phyloP scores from a whole-genome alignment of 2,329 filamentous ascomycete genomes.

The Neonectria ditissima region DNA sequence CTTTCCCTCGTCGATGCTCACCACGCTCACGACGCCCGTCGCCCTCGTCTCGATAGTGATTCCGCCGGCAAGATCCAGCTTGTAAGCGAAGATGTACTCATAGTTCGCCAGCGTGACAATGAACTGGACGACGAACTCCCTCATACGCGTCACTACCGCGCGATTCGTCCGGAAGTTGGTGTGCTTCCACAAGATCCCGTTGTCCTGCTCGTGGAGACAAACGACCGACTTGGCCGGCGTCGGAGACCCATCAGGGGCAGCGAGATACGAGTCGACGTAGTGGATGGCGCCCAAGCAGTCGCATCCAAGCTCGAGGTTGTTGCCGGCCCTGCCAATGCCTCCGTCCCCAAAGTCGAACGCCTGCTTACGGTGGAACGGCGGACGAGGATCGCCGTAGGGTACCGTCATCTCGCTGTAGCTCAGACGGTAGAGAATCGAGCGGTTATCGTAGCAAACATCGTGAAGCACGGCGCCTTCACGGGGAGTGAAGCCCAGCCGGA shows the following conservation, averaged over 20 bases:
- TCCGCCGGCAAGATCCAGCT: conserved; percentile 71
- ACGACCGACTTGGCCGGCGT: conserved; percentile 68
- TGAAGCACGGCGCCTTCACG: conserved; percentile 79
- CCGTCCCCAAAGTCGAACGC: conserved; percentile 79
- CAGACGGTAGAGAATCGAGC: conserved; percentile 74
- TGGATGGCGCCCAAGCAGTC: conserved; percentile 77
- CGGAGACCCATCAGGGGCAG: conserved; percentile 65
- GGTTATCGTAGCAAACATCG: conserved; percentile 74
- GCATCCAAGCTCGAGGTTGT: conserved; percentile 76
- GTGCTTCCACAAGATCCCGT: conserved; percentile 79
- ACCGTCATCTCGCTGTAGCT: conserved; percentile 78
- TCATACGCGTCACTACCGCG: conserved; percentile 69
- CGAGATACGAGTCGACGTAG: conserved; percentile 68
- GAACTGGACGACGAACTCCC: conserved; percentile 75
- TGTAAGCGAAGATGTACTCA: conserved; percentile 69
- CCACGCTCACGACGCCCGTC: conserved; percentile 73
- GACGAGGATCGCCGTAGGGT: conserved; percentile 74
- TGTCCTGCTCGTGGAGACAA: conserved; percentile 78
- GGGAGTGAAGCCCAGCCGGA: conserved; percentile 77
- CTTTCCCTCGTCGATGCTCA: conserved; percentile 68
- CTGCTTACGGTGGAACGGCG: conserved; percentile 75
- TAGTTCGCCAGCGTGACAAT: conserved; percentile 79
- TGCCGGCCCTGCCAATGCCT: conserved; percentile 74
- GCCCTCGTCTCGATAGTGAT: conserved; percentile 73
- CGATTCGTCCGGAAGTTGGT: conserved; percentile 74